Conservation (phyloP, 257 asterid genomes). For the Petunia secreta region DNA sequence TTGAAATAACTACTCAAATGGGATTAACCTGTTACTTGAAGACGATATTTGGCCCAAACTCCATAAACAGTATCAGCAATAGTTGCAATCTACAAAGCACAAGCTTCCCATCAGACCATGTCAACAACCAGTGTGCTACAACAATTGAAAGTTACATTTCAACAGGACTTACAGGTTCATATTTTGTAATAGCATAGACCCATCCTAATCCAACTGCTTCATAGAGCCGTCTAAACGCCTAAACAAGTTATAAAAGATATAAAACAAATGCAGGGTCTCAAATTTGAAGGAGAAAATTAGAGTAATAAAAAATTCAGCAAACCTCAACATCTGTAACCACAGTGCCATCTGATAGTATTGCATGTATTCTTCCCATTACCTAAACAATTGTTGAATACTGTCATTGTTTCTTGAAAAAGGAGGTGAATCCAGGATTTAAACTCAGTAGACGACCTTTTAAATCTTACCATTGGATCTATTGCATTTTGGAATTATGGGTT, state of each 20-base stretch:
- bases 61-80: conserved; percentile 73
- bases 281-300: neutral
- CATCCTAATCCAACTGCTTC: conserved; percentile 91
- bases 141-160: neutral
- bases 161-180: conserved; percentile 69
- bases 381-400: conserved; percentile 23
- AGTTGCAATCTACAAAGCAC: conserved; percentile 61
- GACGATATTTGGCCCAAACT: conserved; percentile 91
- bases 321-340: conserved; percentile 83
- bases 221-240: conserved; percentile 83
- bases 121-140: neutral
- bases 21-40: conserved; percentile 71
- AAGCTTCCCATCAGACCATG: neutral
- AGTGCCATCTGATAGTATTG: conserved; percentile 72
- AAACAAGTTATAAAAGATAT: conserved; percentile 26
- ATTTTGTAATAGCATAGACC: conserved; percentile 89
- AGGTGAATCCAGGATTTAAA: no score
- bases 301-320: neutral
- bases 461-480: no score
- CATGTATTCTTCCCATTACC: conserved; percentile 92
- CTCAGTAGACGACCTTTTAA: no score
- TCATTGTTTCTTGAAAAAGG: neutral
- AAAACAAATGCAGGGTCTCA: neutral
- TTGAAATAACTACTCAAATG: neutral
- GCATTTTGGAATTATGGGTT: no score